Base-by-base conservation (phyloP, 202 grass and related monocot genomes). In the Schoenoplectus triqueter region DNA sequence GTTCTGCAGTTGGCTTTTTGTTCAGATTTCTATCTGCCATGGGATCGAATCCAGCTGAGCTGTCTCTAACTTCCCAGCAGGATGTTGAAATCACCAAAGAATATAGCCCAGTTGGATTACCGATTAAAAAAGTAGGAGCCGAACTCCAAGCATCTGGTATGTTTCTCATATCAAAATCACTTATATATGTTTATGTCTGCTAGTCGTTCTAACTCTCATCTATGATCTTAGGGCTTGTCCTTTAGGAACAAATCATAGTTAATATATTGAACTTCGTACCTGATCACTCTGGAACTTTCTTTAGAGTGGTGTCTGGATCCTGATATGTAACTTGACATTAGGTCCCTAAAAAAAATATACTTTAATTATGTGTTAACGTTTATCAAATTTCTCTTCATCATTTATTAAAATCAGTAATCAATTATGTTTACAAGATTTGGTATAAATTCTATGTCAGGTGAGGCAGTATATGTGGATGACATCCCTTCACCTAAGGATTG, bases 91-190 rank as follows among this genome's bases (percentile, higher is more conserved):
- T 86, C 3, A 60, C n/a, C 78, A 67, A 82, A 21, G 73, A 92
- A 48, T 87, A 94, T 64, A 86, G 72, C 55, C 92, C 94, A 42
- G 87, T 97, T 90, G 94, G 94, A 1, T 79, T 92, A 60, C 94
- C 92, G 0, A 91, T 90, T 49, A 87, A 90, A 39, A 97, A 97
- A 80, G 83, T 62, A 13, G 82, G 78, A 54, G 90, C 82, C 39
- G 94, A 94, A 86, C 41, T 91, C 54, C 94, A 97, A 94, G 92
- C 94, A 11, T 94, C 94, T 54, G 92, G 92, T 97, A 94, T 57
- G 86, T 66, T 66, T 31, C 15, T 81, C 86, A 82, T 20, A 31
- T 57, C 73, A 31, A 19, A 67, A 31, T 41, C 15, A 6, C 13
- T 69, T 18, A 17, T 73, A 1, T 14, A 31, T 31, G 31, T 31